Percentiles rank a stretch among this genome's conserved stretches.
phyloP scores from a whole-genome alignment of 31 red algal genomes.

The Odonthalia washingtoniensis region DNA sequence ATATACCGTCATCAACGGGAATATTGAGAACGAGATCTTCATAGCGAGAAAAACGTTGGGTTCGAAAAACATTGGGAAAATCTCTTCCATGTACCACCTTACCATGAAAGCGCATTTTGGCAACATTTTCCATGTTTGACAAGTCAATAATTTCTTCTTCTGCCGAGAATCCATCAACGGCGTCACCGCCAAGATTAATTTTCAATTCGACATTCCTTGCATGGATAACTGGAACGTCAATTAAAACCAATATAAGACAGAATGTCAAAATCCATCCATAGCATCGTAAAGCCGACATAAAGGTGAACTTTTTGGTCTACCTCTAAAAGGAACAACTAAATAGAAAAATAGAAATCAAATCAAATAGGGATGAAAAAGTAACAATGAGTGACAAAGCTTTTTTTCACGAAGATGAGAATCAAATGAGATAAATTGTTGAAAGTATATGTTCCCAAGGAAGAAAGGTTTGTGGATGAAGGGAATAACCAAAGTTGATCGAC shows the following conservation, averaged over 20 bases:
- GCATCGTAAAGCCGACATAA: neutral
- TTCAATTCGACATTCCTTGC: conserved; percentile 62
- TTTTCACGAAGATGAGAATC: too few species aligned
- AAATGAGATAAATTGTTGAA: too few species aligned
- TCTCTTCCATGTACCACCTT: conserved; percentile 33
- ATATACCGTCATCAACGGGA: conserved; percentile 83
- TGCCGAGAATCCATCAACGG: conserved; percentile 62
- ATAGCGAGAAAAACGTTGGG: conserved; percentile 72
- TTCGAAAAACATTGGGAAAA: conserved; percentile 68
- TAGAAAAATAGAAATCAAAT: too few species aligned
- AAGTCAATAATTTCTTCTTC: conserved; percentile 61
- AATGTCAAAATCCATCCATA: neutral
- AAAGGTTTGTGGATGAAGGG: too few species aligned
- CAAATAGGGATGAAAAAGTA: too few species aligned
- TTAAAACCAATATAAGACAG: conserved; percentile 33
- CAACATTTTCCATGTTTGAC: conserved; percentile 34
- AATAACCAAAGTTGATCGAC: too few species aligned
- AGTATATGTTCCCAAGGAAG: too few species aligned
- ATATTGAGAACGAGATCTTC: conserved; percentile 77
- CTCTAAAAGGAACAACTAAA: too few species aligned
- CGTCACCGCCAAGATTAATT: conserved; percentile 78
- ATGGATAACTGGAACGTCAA: conserved; percentile 19
- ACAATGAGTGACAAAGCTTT: too few species aligned
- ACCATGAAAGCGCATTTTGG: conserved; percentile 79
- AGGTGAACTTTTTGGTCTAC: neutral